Percentiles rank a stretch among this genome's conserved stretches.
These are phyloP conservation scores for Boletus insuetus DNA, from an alignment of 768 basidiomycete species.

Conservation along the genomic window DNA sequence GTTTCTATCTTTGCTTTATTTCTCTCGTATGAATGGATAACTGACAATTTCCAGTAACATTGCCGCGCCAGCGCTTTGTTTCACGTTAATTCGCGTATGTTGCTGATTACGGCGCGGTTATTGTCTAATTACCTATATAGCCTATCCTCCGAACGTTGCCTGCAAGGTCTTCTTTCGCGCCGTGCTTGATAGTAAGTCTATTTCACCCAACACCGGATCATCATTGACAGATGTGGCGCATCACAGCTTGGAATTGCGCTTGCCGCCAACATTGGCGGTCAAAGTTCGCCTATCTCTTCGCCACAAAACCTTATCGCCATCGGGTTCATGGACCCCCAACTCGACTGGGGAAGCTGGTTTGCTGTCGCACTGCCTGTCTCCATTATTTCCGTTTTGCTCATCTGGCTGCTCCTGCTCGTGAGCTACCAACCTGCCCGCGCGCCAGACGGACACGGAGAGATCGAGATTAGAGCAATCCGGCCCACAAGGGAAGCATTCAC, in stretches of 20 bases:
- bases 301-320: slow-evolving; percentile 97
- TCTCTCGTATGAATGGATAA: background rate
- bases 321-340: slow-evolving; percentile 74
- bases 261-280: slow-evolving; percentile 98
- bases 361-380: slow-evolving; percentile 92
- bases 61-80: slow-evolving; percentile 95
- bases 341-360: slow-evolving; percentile 95
- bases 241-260: slow-evolving; percentile 89
- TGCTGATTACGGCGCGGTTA: background rate
- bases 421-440: slow-evolving; percentile 75
- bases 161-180: slow-evolving; percentile 80
- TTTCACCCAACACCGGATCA: background rate
- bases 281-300: slow-evolving; percentile 95
- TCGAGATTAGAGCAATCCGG: slow-evolving; percentile 82
- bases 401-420: slow-evolving; percentile 86
- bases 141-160: slow-evolving; percentile 93
- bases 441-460: slow-evolving; percentile 70
- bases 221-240: background rate
- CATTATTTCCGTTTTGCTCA: slow-evolving; percentile 76
- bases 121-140: slow-evolving; percentile 38
- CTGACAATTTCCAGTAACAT: slow-evolving; percentile 65
- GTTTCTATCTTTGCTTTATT: slow-evolving; percentile 2
- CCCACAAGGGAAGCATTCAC: slow-evolving; percentile 82
- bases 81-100: slow-evolving; percentile 88
- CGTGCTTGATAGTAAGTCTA: slow-evolving; percentile 80